Evolutionary conservation across 345 rosid genomes (phyloP), one percentile per base, ranked within the genome.

Genomic region (Euphorbia tirucalli): DNA sequence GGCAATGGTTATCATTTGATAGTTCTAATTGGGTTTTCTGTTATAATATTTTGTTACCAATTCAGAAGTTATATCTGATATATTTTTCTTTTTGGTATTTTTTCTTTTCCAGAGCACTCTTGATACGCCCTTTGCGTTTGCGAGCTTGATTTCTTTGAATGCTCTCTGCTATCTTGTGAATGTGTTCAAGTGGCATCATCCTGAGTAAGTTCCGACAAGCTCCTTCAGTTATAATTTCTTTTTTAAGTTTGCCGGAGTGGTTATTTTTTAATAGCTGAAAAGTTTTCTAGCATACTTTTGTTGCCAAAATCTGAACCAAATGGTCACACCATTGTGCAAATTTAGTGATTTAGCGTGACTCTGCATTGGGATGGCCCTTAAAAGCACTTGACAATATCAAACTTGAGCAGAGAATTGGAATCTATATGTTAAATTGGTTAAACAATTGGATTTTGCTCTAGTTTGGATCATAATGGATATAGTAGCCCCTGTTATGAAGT

Each of bases 71-170:
- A 48, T 67, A 24, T 30, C 37, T 46, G 22, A 61, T 71, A 64
- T 69, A 16, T 46, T 46, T 15, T 25, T 25, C 11, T 74, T 16
- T 15, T 27, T 61, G 18, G 41, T 22, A 52, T 11, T 71, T 61
- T 61, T 61, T 73, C 48, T 71, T 49, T 72, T 60, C 57, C 94
- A 93, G 96, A 89, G 98, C 82, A 82, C 90, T 55, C 81, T 85
- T 63, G 98, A 93, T 84, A 77, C 80, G 1, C 84, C 74, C 75
- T 63, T 82, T 71, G 95, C 92, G 0, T 71, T 87, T 68, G 90
- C 75, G 48, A 78, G 88, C 11, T 76, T 87, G 68, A 1, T 73
- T 63, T 75, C 77, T 54, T 83, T 84, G 43, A 80, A 69, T 72
- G 46, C 64, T 52, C 27, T 86, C 68, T 86, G 86, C 88, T 79